These are phyloP conservation scores for Rhodotorula paludigena DNA, from an alignment of 768 basidiomycete genomes.

Conservation along the genomic window DNA sequence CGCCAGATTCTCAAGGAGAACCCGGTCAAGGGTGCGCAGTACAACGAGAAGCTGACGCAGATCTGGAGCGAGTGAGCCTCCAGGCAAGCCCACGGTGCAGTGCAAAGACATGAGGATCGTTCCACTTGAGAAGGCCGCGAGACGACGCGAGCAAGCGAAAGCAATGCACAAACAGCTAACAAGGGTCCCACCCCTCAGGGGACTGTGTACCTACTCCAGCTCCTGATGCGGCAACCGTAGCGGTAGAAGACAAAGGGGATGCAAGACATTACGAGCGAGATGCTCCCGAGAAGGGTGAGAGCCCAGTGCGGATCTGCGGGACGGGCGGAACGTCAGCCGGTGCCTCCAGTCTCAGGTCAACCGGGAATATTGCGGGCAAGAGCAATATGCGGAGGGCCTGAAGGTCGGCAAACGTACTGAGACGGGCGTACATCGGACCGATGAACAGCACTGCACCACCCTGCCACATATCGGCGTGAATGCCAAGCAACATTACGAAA, in stretches of 20 bases:
- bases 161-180: no score
- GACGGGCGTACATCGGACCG: background rate
- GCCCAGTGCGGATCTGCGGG: conserved; percentile 9
- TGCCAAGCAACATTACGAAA: background rate
- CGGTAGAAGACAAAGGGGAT: background rate
- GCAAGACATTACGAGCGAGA: background rate
- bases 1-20: conserved; percentile 48
- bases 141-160: no score
- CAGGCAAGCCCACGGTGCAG: no score
- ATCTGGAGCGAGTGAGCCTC: background rate
- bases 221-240: background rate
- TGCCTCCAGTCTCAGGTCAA: background rate
- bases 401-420: background rate
- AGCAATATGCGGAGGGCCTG: no score
- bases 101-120: no score
- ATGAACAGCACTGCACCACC: conserved; percentile 15
- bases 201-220: background rate
- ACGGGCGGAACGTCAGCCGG: background rate
- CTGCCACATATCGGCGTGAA: background rate
- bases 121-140: no score
- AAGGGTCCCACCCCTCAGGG: no score
- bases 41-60: conserved; percentile 28
- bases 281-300: conserved; percentile 12
- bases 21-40: conserved; percentile 50
- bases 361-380: background rate